Conservation (phyloP, 768 basidiomycete species). For the Terana coerulea region DNA sequence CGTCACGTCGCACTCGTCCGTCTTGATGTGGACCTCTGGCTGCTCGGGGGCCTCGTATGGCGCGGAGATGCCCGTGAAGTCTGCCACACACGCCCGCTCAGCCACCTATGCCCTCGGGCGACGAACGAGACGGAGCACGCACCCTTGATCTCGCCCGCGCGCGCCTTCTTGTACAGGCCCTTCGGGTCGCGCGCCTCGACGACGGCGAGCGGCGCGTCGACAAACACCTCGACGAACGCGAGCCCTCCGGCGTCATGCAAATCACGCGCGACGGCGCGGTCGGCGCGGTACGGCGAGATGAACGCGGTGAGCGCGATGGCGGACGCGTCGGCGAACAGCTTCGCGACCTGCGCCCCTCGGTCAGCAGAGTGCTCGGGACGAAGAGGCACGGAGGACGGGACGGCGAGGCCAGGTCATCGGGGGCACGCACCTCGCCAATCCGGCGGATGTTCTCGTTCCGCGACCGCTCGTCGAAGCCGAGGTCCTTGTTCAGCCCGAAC, state of each 20-base stretch:
- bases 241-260: conserved; percentile 73
- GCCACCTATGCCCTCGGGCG: too few relatives aligned
- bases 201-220: conserved; percentile 86
- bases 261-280: conserved; percentile 77
- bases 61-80: conserved; percentile 97
- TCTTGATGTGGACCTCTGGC: conserved; percentile 92
- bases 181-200: conserved; percentile 96
- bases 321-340: conserved; percentile 86
- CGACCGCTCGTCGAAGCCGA: conserved; percentile 90
- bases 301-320: conserved; percentile 91
- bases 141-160: conserved; percentile 96
- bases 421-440: conserved; percentile 78
- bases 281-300: conserved; percentile 94
- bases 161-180: conserved; percentile 94
- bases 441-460: conserved; percentile 94
- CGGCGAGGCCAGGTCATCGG: neutral
- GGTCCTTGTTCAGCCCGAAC: conserved; percentile 94
- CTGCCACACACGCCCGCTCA: too few relatives aligned
- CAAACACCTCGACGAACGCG: conserved; percentile 90
- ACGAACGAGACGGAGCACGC: conserved; percentile 11
- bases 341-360: conserved; percentile 70
- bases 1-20: conserved; percentile 72
- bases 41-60: conserved; percentile 87
- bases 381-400: neutral
- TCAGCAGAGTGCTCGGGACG: neutral